phyloP scores from a whole-genome alignment of 1,284 basidiomycete species.

The Dichomitus squalens region DNA sequence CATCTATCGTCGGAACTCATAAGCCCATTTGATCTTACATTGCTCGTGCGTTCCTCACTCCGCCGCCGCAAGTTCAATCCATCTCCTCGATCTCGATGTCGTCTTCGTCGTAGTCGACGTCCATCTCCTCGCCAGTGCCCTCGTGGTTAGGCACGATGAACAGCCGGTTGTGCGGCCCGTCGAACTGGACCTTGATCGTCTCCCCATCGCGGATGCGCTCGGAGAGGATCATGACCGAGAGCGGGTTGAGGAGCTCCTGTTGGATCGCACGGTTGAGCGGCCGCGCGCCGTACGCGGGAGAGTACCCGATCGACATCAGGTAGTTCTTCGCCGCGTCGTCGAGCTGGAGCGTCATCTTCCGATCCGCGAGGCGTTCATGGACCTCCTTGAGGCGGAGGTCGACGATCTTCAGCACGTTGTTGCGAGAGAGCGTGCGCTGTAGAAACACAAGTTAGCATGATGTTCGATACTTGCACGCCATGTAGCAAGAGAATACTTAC shows the following conservation, averaged over 20 bases:
- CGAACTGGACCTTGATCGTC: constrained; percentile 76
- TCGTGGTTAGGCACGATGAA: constrained; percentile 87
- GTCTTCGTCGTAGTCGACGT: constrained; percentile 53
- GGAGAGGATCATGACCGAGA: constrained; percentile 87
- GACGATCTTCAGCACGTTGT: constrained; percentile 82
- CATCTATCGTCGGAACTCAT: background rate
- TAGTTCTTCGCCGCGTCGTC: constrained; percentile 82
- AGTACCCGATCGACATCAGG: constrained; percentile 86
- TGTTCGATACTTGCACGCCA: background rate
- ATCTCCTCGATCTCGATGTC: constrained; percentile 80
- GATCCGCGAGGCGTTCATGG: constrained; percentile 69
- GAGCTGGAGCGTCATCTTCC: constrained; percentile 81
- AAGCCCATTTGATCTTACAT: too few relatives aligned
- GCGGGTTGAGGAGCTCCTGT: constrained; percentile 90
- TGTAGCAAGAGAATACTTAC: constrained; percentile 47
- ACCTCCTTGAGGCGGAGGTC: constrained; percentile 75
- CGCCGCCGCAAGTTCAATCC: constrained; percentile 47
- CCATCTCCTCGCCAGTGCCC: constrained; percentile 58
- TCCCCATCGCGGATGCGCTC: constrained; percentile 86
- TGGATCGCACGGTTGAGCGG: constrained; percentile 94
- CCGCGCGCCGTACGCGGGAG: constrained; percentile 84
- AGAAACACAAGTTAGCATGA: constrained; percentile 28
- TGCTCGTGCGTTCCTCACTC: too few relatives aligned
- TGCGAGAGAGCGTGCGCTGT: constrained; percentile 77
- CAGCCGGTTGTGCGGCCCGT: constrained; percentile 83